Evolutionary conservation across 2,329 filamentous ascomycete species (phyloP).

Genomic region (Penicillium sp.): DNA sequence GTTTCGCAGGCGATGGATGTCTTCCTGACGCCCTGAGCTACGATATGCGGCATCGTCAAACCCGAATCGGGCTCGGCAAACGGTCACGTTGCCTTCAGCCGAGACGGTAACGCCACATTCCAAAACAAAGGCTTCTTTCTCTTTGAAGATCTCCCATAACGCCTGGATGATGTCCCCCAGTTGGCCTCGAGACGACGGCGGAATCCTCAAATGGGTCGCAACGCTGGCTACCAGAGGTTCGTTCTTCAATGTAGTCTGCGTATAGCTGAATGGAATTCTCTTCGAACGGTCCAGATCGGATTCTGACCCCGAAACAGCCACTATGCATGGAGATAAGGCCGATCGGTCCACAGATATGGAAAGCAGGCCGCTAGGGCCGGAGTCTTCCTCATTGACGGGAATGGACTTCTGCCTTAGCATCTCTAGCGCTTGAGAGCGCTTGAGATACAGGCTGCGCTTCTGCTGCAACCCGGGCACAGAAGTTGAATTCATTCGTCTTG

Average conservation of each 20-base stretch:
- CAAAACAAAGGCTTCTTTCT: constrained; percentile 60
- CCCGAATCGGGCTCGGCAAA: constrained; percentile 53
- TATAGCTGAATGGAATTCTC: constrained; percentile 59
- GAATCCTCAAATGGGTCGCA: constrained; percentile 49
- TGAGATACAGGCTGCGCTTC: constrained; percentile 49
- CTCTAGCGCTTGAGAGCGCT: constrained; percentile 48
- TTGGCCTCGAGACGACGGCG: constrained; percentile 39
- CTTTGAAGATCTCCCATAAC: constrained; percentile 55
- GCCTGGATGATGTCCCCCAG: constrained; percentile 47
- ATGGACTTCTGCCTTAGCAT: constrained; percentile 51
- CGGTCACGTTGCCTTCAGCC: constrained; percentile 41
- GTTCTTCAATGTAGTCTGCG: constrained; percentile 38
- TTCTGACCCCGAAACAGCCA: constrained; percentile 51
- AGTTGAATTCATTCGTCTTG: constrained; percentile 25
- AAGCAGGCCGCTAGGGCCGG: constrained; percentile 46
- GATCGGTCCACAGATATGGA: constrained; percentile 62
- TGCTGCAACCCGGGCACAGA: background rate
- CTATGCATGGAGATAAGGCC: constrained; percentile 56
- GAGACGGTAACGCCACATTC: constrained; percentile 46
- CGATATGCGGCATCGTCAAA: constrained; percentile 67
- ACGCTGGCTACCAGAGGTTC: constrained; percentile 40
- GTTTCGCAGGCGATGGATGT: constrained; percentile 55
- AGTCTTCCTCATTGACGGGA: constrained; percentile 34
- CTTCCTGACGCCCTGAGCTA: constrained; percentile 55
- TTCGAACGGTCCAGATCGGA: constrained; percentile 42